These are phyloP conservation scores for Penicillium lagena DNA, from an alignment of 495 filamentous ascomycete species.

Conservation along the genomic window DNA sequence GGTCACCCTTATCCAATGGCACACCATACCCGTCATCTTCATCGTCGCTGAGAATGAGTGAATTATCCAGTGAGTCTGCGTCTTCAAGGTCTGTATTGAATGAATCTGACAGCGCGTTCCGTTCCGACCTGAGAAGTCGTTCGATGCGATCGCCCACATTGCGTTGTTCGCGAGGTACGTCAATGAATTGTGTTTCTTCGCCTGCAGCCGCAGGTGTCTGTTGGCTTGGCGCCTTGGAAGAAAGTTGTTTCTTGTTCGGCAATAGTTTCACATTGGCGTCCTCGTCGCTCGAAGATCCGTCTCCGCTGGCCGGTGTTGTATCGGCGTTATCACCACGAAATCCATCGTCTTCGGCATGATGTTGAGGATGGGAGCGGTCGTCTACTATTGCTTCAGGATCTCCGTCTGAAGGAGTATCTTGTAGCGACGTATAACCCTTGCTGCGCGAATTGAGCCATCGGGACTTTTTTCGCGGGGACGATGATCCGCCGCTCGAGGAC, in stretches of 20 bases:
- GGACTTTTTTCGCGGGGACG: background rate
- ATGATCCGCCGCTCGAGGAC: background rate
- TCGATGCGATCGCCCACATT: constrained; percentile 14
- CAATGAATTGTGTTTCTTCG: background rate
- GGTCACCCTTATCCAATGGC: constrained; percentile 5
- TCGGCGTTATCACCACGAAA: background rate
- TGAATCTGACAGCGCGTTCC: constrained; percentile 6
- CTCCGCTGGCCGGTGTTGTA: constrained; percentile 7
- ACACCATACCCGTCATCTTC: constrained; percentile 18
- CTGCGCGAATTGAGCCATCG: background rate
- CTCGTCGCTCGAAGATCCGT: constrained; percentile 7
- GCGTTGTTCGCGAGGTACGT: constrained; percentile 7
- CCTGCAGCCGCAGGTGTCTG: too few relatives aligned
- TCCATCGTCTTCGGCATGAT: too few relatives aligned
- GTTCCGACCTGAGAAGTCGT: constrained; percentile 8
- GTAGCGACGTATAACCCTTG: background rate
- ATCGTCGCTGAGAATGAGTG: constrained; percentile 8
- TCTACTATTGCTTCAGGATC: background rate
- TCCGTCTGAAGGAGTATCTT: background rate
- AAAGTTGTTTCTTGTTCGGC: background rate
- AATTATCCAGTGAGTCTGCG: constrained; percentile 3
- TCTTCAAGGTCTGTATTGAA: constrained; percentile 19
- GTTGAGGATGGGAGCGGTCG: too few relatives aligned
- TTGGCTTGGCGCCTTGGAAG: too few relatives aligned
- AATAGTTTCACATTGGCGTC: constrained; percentile 13